phyloP scores from a whole-genome alignment of 768 basidiomycete species.

The Pleurotus eryngii region DNA sequence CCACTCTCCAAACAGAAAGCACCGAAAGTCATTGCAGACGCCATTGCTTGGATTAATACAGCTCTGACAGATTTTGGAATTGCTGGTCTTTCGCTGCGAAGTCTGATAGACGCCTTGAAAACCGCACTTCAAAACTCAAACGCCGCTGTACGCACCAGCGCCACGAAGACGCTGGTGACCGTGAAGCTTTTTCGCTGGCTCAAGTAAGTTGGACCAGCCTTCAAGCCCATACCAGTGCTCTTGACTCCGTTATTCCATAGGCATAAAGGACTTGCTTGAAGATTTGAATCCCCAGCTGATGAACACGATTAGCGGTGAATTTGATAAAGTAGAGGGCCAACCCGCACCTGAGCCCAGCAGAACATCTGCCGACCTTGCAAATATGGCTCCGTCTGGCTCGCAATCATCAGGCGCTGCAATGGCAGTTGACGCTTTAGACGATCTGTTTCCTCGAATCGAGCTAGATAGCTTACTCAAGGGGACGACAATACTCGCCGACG shows the following conservation, averaged over 20 bases:
- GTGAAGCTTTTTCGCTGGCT: conserved; percentile 88
- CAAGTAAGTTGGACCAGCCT: conserved; percentile 46
- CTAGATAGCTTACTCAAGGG: conserved; percentile 82
- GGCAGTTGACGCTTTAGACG: conserved; percentile 77
- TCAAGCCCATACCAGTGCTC: no score
- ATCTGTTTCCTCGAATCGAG: conserved; percentile 93
- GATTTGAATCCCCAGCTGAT: conserved; percentile 94
- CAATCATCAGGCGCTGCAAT: conserved; percentile 35
- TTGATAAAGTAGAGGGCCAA: conserved; percentile 85
- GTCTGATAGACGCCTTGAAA: conserved; percentile 90
- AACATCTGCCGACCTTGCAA: conserved; percentile 70
- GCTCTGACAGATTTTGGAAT: conserved; percentile 91
- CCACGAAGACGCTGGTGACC: conserved; percentile 90
- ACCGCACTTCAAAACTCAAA: conserved; percentile 87
- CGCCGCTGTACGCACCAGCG: conserved; percentile 87
- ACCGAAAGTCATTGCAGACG: conserved; percentile 93
- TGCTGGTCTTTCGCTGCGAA: conserved; percentile 75
- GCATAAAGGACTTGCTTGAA: conserved; percentile 88
- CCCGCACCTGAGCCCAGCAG: conserved; percentile 76
- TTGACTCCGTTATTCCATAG: conserved; percentile 32
- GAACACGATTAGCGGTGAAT: conserved; percentile 85
- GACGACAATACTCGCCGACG: conserved; percentile 76
- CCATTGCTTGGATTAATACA: conserved; percentile 83
- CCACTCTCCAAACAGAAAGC: conserved; percentile 94
- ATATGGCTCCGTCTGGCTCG: conserved; percentile 36